Conservation (phyloP, 192 early-diverging fungal species). For the Backusella psychrophila region DNA sequence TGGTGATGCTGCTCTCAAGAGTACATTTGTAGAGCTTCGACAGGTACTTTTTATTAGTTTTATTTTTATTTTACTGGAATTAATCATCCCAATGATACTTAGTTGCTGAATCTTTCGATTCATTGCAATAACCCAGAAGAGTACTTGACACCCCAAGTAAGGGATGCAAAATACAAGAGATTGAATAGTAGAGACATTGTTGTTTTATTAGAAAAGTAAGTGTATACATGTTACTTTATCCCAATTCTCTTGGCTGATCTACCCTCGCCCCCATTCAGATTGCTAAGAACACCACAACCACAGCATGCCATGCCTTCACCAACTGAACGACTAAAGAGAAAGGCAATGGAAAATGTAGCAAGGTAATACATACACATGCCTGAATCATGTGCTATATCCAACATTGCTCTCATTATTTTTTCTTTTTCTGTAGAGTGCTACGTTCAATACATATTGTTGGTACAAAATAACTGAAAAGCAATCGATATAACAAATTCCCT, state of each 20-base stretch:
- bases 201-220: conserved; percentile 83
- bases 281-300: conserved; percentile 18
- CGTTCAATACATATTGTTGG: not conserved
- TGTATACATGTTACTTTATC: not conserved
- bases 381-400: not conserved
- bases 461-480: not conserved
- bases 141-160: conserved; percentile 61
- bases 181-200: conserved; percentile 62
- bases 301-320: not conserved
- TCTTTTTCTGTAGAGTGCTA: not conserved
- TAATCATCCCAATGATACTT: not conserved
- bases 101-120: conserved; percentile 63
- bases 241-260: not conserved
- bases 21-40: conserved; percentile 66
- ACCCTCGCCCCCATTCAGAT: conserved; percentile 3
- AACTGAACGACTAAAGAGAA: conserved; percentile 27
- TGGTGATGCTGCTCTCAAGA: conserved; percentile 57
- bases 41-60: conserved; percentile 58
- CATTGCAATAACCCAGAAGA: conserved; percentile 71
- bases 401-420: not conserved
- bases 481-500: too few species aligned
- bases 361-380: conserved; percentile 22
- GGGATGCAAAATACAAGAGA: conserved; percentile 60
- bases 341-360: conserved; percentile 45
- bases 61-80: not conserved